Evolutionary conservation across 257 asterid species (phyloP), one percentile per base, ranked within the genome.

Genomic region (Forsythia viridissima): DNA sequence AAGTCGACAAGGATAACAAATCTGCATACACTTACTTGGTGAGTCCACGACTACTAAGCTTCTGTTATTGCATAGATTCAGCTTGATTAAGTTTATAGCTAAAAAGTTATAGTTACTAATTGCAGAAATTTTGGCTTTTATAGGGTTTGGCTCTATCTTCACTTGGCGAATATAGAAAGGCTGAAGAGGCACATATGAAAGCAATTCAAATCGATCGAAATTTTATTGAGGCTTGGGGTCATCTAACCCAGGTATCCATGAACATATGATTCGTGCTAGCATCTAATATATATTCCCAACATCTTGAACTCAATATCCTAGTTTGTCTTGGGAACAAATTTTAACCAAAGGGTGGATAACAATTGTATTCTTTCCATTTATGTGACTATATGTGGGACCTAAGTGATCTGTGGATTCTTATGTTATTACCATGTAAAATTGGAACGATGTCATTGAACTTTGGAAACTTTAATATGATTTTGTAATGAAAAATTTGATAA

Each of bases 1-100:
- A 89, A 83, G 82, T 90, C 82, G 99, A 96, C 34, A 85, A 84
- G 84, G 90, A 87, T 78, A 92, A 93, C 91, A 93, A 92, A 92
- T 96, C 99, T 79, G 99, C 99, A 6, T 89, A 86, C 87, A 93
- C 98, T 41, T 96, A 92, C 85, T 84, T 96, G 97, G 99, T 92
- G 92, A 82, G 97, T 85, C 79, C 70, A 55, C 77, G 73, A 42
- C 71, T 74, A 66, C 72, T 51, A 79, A 61, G n/a, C 75, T 39
- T 63, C 52, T 18, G 71, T 67, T 51, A 38, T 44, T 67, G 42
- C 41, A 16, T 65, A 43, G 72, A 80, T 41, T 82, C 72, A 80
- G 75, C 55, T 77, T 63, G 78, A 77, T 82, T 79, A 63, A 37
- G 43, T 65, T 69, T 41, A 21, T 73, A 37, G 79, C 67, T 74